Base-by-base conservation (phyloP, 768 basidiomycete species). In the Lentinus brumalis region DNA sequence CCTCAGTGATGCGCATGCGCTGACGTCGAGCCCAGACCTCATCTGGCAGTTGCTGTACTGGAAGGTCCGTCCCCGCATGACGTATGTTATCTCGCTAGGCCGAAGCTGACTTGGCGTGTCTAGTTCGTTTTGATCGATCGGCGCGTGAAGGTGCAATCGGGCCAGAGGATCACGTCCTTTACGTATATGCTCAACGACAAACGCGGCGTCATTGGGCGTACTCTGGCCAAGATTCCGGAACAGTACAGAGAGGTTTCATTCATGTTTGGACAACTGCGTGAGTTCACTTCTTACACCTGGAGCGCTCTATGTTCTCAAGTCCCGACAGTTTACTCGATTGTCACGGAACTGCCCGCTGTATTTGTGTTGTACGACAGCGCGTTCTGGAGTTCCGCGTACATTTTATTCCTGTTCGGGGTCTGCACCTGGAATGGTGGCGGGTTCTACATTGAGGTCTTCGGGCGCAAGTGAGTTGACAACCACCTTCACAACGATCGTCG, bases 371-470 rank as follows among this genome's bases (percentile, higher is more conserved):
- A 96, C 69, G 83, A 91, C 68, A 92, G 87, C 67, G 76, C 90
- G 3, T 77, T 82, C 58, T 92, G 89, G 85, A 94, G 92, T 66
- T 85, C 83, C 16, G 73, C 81, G 2, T 97, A 94, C 77, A 75
- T 98, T 26, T 75, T 96, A 41, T 65, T 83, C 64, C 89, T 98
- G 46, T 92, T 98, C 69, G 78, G 83, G 15, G 92, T 94, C 47
- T 91, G 91, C 60, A 94, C 91, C 0, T 98, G 95, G 95, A 98
- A 98, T 70, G 96, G 96, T 10, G 94, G 91, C 26, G 92, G 92
- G 1, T 97, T 88, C 79, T 97, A 97, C 73, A 95, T 97, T 56
- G 95, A 97, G 73, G 95, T 97, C 18, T 97, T 96, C 70, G 95
- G 95, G 31, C 86, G 95, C 76, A 96, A 97, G 95, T 96, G 64